Evolutionary conservation across 768 basidiomycete genomes (phyloP).

Genomic region (Phaeotremella skinneri): DNA sequence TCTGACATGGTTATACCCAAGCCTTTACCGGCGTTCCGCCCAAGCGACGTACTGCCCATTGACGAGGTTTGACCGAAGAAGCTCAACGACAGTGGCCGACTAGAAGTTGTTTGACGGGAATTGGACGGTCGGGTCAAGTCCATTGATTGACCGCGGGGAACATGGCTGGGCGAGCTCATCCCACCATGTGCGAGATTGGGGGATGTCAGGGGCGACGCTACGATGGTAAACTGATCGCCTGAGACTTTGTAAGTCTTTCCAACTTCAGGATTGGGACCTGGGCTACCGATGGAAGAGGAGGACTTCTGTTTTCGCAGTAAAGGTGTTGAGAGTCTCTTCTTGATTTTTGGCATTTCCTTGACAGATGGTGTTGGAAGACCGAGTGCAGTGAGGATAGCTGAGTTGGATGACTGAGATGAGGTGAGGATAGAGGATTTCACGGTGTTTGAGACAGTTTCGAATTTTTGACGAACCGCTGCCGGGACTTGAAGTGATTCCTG

Average conservation of each 20-base stretch:
- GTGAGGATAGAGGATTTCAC: conserved; percentile 40
- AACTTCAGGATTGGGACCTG: conserved; percentile 29
- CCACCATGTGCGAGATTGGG: conserved; percentile 3
- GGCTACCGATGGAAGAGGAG: conserved; percentile 27
- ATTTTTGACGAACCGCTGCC: conserved; percentile 40
- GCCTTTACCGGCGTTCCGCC: conserved; percentile 24
- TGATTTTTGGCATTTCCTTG: conserved; percentile 31
- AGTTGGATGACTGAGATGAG: conserved; percentile 31
- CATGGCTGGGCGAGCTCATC: background rate
- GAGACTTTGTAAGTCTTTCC: conserved; percentile 41
- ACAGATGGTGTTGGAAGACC: conserved; percentile 31
- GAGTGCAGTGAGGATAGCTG: conserved; percentile 37
- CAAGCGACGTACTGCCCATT: conserved; percentile 11
- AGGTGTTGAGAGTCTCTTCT: conserved; percentile 38
- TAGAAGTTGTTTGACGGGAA: conserved; percentile 7
- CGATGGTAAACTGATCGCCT: conserved; percentile 41
- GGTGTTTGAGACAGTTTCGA: conserved; percentile 36
- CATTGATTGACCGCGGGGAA: conserved; percentile 16
- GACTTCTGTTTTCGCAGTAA: conserved; percentile 42
- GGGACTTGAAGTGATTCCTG: conserved; percentile 49
- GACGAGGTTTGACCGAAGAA: conserved; percentile 27
- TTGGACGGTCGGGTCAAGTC: conserved; percentile 1
- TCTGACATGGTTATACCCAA: conserved; percentile 35
- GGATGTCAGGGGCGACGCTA: conserved; percentile 30
- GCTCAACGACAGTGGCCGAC: conserved; percentile 31